These are phyloP conservation scores for Zymoseptoria pseudotritici DNA, from an alignment of 2,329 filamentous ascomycete genomes.

Conservation along the genomic window DNA sequence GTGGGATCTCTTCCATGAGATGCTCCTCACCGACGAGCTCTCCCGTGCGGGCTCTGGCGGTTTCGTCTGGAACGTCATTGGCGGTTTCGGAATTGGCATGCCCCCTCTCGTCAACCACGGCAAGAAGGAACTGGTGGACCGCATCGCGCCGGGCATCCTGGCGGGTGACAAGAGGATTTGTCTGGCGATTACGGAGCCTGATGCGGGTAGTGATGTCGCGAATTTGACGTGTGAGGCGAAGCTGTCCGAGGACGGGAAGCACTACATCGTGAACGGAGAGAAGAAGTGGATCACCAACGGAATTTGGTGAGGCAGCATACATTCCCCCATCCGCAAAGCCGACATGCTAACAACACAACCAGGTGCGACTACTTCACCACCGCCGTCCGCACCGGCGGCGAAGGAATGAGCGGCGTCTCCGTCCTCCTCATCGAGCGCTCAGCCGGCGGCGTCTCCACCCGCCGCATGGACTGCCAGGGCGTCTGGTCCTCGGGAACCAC, in stretches of 20 bases:
- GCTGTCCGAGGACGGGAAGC: constrained; percentile 88
- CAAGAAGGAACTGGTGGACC: constrained; percentile 73
- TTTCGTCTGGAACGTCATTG: constrained; percentile 93
- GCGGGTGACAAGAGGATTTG: constrained; percentile 95
- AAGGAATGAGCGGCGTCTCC: constrained; percentile 85
- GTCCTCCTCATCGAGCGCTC: constrained; percentile 86
- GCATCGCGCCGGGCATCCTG: constrained; percentile 81
- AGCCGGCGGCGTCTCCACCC: constrained; percentile 76
- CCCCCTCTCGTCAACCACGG: constrained; percentile 90
- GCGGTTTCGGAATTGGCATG: constrained; percentile 91
- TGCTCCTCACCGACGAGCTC: constrained; percentile 90
- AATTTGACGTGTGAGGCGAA: constrained; percentile 95
- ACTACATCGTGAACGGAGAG: constrained; percentile 98
- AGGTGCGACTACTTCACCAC: constrained; percentile 98
- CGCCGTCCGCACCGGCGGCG: constrained; percentile 73
- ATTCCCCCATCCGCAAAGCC: neutral
- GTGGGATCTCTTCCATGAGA: constrained; percentile 98
- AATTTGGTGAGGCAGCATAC: constrained; percentile 39
- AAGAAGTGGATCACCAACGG: constrained; percentile 99
- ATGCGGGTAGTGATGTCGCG: constrained; percentile 90
- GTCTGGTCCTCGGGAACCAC: constrained; percentile 94
- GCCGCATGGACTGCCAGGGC: constrained; percentile 97
- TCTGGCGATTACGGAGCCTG: constrained; percentile 89
- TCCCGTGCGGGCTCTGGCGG: constrained; percentile 83
- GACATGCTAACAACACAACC: constrained; percentile 4